Conservation (phyloP, 2,329 filamentous ascomycete species). For the Fusarium redolens region DNA sequence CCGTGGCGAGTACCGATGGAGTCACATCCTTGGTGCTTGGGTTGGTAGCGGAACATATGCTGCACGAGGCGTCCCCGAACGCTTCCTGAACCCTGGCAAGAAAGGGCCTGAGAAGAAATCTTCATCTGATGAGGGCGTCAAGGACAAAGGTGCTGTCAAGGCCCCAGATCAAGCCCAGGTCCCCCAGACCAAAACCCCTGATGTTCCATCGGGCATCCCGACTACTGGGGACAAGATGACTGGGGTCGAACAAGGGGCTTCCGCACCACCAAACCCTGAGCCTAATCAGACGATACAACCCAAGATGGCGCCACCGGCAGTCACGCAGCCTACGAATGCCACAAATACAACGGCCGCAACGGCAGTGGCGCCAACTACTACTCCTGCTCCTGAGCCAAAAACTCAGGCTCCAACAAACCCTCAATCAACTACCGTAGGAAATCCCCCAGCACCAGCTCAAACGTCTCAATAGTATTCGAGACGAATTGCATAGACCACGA, state of each 20-base stretch:
- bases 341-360: slow-evolving; percentile 7
- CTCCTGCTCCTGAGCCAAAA: neutral
- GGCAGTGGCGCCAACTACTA: neutral
- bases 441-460: neutral
- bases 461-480: neutral
- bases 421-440: neutral
- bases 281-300: slow-evolving; percentile 12
- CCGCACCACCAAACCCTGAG: slow-evolving; percentile 6
- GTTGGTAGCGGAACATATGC: slow-evolving; percentile 75
- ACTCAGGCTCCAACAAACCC: neutral
- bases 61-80: slow-evolving; percentile 81
- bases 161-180: slow-evolving; percentile 16
- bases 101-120: slow-evolving; percentile 41
- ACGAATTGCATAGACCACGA: neutral
- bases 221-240: neutral
- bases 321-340: slow-evolving; percentile 2
- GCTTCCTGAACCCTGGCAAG: slow-evolving; percentile 67
- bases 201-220: slow-evolving; percentile 3
- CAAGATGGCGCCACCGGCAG: slow-evolving; percentile 1
- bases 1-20: slow-evolving; percentile 84
- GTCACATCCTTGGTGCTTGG: slow-evolving; percentile 82
- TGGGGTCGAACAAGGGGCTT: slow-evolving; percentile 3
- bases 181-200: slow-evolving; percentile 17
- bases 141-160: slow-evolving; percentile 33
- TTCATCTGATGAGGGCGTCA: slow-evolving; percentile 22